Percentiles rank a stretch among this genome's conserved stretches.
Conservation (phyloP, 192 early-diverging fungal species). For the Coemansia sp. region DNA sequence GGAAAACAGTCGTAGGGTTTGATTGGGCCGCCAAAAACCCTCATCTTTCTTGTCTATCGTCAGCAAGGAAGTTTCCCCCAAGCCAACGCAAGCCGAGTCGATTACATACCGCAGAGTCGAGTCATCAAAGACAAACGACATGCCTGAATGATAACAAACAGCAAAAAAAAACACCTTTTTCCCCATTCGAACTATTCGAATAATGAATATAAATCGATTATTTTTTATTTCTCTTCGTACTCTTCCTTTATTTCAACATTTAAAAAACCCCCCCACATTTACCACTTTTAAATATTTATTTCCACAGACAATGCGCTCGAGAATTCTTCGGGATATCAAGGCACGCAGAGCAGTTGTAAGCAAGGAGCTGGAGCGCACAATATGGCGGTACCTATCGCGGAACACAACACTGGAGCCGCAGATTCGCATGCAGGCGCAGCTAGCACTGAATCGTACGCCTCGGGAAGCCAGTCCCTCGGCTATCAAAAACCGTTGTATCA, state of each 20-base stretch:
- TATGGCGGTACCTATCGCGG: constrained; percentile 71
- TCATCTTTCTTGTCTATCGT: background rate
- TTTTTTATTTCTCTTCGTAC: too few relatives aligned
- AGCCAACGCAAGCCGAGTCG: too few relatives aligned
- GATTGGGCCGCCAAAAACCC: too few relatives aligned
- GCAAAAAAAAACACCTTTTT: too few relatives aligned
- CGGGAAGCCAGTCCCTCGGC: constrained; percentile 60
- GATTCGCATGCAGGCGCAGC: constrained; percentile 74
- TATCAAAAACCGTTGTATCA: constrained; percentile 71
- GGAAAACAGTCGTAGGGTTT: too few relatives aligned
- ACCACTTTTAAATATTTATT: background rate
- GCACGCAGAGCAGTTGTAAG: constrained; percentile 63
- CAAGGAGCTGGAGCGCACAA: constrained; percentile 69
- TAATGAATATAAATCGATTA: too few relatives aligned
- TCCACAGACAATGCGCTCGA: constrained; percentile 30
- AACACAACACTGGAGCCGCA: constrained; percentile 71
- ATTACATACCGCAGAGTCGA: too few relatives aligned
- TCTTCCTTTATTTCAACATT: too few relatives aligned
- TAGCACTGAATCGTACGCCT: constrained; percentile 66
- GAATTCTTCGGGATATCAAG: constrained; percentile 68
- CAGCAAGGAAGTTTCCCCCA: background rate
- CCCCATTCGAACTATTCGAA: too few relatives aligned
- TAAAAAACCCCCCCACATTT: background rate
- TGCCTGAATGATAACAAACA: too few relatives aligned
- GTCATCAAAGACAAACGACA: too few relatives aligned